These are phyloP conservation scores for sorghum (Sorghum bicolor) DNA, from an alignment of 176 grass and related monocot genomes.

Conservation along the genomic window DNA sequence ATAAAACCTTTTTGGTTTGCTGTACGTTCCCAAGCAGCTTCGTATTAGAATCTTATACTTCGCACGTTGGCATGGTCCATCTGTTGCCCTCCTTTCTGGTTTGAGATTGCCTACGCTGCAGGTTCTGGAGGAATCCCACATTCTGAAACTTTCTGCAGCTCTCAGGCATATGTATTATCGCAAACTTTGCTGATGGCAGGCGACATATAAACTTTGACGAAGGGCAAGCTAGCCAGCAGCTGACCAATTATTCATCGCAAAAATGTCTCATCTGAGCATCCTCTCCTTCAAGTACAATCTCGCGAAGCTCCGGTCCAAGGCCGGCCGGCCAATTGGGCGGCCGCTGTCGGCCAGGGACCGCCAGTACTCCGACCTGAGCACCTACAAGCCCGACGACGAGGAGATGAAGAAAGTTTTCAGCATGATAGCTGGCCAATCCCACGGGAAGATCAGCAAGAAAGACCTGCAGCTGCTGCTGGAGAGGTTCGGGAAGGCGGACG, in stretches of 20 bases:
- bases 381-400: constrained; percentile 42
- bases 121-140: constrained; percentile 40
- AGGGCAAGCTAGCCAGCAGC: not conserved
- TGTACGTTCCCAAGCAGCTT: not conserved
- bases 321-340: not conserved
- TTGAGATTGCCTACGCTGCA: not conserved
- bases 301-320: constrained; percentile 36
- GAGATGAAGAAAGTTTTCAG: constrained; percentile 69
- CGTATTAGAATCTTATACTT: constrained; percentile 41
- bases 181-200: not conserved
- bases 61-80: constrained; percentile 23
- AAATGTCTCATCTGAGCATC: constrained; percentile 57
- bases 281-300: constrained; percentile 74
- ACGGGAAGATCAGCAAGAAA: constrained; percentile 20
- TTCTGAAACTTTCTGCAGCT: constrained; percentile 45
- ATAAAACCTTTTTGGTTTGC: not conserved
- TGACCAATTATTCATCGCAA: not conserved
- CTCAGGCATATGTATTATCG: constrained; percentile 33
- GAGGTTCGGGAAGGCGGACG: constrained; percentile 2
- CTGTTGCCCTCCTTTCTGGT: constrained; percentile 38
- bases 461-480: constrained; percentile 37
- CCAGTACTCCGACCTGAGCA: constrained; percentile 47
- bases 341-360: constrained; percentile 32
- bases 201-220: not conserved
- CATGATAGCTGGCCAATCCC: constrained; percentile 33